These are phyloP conservation scores for Cryphonectria parasitica DNA, from an alignment of 2,329 filamentous ascomycete genomes.

Conservation along the genomic window DNA sequence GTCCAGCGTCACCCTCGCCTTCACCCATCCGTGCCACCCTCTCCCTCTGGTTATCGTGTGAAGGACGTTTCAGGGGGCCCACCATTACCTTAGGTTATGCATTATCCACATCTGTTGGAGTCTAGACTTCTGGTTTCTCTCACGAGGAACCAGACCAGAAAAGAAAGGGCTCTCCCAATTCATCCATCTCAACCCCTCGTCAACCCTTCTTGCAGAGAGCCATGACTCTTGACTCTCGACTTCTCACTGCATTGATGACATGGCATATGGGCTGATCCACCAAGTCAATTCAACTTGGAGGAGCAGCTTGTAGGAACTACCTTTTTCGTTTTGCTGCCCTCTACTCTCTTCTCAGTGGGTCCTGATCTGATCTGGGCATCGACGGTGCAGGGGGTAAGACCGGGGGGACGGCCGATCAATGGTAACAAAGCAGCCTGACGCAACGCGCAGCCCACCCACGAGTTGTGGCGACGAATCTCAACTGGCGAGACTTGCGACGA, in stretches of 20 bases:
- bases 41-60: neutral
- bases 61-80: constrained; percentile 8
- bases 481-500: constrained; percentile 3
- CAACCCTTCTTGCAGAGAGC: neutral
- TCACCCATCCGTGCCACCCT: too few species aligned
- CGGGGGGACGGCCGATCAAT: neutral
- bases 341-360: neutral
- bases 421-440: constrained; percentile 5
- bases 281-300: neutral
- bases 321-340: neutral
- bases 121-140: constrained; percentile 2
- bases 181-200: neutral
- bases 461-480: neutral
- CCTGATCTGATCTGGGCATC: neutral
- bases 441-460: constrained; percentile 2
- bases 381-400: neutral
- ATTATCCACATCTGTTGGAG: neutral
- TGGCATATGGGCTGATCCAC: neutral
- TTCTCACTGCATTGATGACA: neutral
- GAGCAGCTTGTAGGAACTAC: neutral
- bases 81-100: neutral
- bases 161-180: neutral
- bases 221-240: neutral
- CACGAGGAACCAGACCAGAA: neutral
- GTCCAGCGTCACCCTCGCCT: neutral